These are phyloP conservation scores for Candida easanensis DNA, from an alignment of 805 yeast species.

Conservation along the genomic window DNA sequence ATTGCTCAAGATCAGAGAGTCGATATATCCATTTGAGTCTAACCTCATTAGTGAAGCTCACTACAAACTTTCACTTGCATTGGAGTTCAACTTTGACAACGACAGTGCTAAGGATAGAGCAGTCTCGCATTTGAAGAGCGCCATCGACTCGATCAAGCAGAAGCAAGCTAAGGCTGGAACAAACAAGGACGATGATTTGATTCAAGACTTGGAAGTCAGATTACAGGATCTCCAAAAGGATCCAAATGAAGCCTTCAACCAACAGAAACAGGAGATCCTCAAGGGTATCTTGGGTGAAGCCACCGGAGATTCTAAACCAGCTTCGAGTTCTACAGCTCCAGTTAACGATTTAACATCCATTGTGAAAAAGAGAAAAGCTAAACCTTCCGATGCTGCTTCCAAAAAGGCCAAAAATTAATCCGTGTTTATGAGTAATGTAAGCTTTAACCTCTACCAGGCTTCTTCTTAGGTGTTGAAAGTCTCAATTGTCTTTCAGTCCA, in stretches of 20 bases:
- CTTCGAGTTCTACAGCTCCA: slow-evolving; percentile 27
- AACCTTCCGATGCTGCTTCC: slow-evolving; percentile 7
- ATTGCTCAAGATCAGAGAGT: slow-evolving; percentile 51
- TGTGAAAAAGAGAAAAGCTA: slow-evolving; percentile 53
- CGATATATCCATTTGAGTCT: slow-evolving; percentile 48
- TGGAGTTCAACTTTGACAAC: slow-evolving; percentile 65
- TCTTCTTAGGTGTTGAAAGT: neutral
- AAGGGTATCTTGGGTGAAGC: slow-evolving; percentile 56
- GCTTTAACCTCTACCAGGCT: neutral
- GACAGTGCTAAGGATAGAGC: slow-evolving; percentile 47
- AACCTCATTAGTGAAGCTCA: slow-evolving; percentile 72
- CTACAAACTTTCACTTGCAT: slow-evolving; percentile 75
- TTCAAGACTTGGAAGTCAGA: slow-evolving; percentile 56
- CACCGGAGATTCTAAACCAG: slow-evolving; percentile 22
- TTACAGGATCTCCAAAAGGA: slow-evolving; percentile 52
- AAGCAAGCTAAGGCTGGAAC: slow-evolving; percentile 30
- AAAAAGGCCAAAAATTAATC: slow-evolving; percentile 20
- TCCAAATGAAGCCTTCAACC: slow-evolving; percentile 45
- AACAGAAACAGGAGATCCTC: slow-evolving; percentile 51
- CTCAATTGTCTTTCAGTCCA: neutral
- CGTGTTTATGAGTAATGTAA: neutral
- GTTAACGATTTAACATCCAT: slow-evolving; percentile 63
- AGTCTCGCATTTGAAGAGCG: slow-evolving; percentile 49
- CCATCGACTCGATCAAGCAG: slow-evolving; percentile 45
- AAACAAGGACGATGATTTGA: slow-evolving; percentile 41